Evolutionary conservation across 495 filamentous ascomycete species (phyloP).

Genomic region (Opeltia flavorubescens): DNA sequence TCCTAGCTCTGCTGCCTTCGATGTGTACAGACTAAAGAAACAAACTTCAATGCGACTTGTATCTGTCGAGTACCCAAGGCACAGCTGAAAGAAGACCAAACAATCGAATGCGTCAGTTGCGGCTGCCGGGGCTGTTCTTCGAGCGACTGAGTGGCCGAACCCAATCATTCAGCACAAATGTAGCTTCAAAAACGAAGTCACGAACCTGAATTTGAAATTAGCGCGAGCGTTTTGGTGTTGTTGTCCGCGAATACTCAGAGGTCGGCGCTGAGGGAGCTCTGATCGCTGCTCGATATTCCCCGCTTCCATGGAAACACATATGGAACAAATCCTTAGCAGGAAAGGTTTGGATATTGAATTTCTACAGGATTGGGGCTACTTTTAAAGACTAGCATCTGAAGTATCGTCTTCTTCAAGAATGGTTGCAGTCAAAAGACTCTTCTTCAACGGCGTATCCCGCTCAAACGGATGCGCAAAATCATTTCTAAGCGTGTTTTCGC

Average conservation of each 20-base stretch:
- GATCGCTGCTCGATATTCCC: no score
- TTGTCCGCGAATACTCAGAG: no score
- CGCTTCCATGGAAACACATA: no score
- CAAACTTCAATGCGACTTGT: constrained; percentile 94
- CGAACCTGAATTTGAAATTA: neutral
- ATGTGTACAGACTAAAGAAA: constrained; percentile 98
- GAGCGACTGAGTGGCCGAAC: constrained; percentile 45
- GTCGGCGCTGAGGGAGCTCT: no score
- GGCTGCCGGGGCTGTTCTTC: constrained; percentile 86
- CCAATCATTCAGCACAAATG: neutral
- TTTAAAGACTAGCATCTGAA: constrained; percentile 10
- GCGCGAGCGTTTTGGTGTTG: neutral
- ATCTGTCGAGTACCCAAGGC: constrained; percentile 93
- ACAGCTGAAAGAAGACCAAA: constrained; percentile 79
- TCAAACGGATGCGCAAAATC: constrained; percentile 6
- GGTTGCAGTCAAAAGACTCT: constrained; percentile 37
- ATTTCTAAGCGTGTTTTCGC: neutral
- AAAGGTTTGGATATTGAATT: no score
- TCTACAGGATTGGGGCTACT: neutral
- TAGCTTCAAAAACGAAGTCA: no score
- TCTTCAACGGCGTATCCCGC: constrained; percentile 18
- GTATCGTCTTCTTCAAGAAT: constrained; percentile 55
- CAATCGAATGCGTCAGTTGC: constrained; percentile 89
- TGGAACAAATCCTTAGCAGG: no score
- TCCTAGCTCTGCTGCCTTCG: constrained; percentile 75